Conservation (phyloP, 2,329 filamentous ascomycete species). For the Venturia asperata region DNA sequence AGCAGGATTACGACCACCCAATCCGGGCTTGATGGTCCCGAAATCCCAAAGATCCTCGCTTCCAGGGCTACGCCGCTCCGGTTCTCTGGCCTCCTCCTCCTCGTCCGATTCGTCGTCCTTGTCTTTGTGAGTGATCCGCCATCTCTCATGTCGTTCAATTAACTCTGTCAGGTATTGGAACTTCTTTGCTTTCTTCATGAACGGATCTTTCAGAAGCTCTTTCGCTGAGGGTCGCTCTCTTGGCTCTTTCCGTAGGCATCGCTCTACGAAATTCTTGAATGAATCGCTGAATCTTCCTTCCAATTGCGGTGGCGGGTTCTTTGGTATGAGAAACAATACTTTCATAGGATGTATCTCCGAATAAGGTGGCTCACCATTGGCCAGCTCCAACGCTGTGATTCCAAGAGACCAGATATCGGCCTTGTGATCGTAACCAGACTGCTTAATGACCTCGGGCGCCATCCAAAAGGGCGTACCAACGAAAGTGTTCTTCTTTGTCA, state of each 20-base stretch:
- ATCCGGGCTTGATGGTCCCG: conserved; percentile 82
- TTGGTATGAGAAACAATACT: conserved; percentile 90
- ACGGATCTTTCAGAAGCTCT: conserved; percentile 82
- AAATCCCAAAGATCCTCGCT: conserved; percentile 97
- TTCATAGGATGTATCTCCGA: conserved; percentile 99
- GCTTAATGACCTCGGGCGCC: conserved; percentile 97
- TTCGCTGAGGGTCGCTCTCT: conserved; percentile 79
- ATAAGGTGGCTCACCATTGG: conserved; percentile 87
- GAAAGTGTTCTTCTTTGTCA: conserved; percentile 99
- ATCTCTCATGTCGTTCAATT: conserved; percentile 83
- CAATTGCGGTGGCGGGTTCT: conserved; percentile 78
- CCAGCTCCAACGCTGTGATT: conserved; percentile 87
- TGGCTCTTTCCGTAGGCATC: conserved; percentile 83
- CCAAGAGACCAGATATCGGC: conserved; percentile 96
- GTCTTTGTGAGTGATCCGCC: conserved; percentile 69
- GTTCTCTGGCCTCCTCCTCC: conserved; percentile 34
- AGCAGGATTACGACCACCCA: conserved; percentile 46
- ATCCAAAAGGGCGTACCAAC: conserved; percentile 99
- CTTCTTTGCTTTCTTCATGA: conserved; percentile 85
- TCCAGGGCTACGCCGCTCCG: conserved; percentile 40
- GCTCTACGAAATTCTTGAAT: conserved; percentile 46
- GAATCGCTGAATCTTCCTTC: conserved; percentile 41
- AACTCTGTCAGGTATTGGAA: conserved; percentile 95
- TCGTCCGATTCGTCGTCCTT: conserved; percentile 55
- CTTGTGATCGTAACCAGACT: conserved; percentile 96